These are phyloP conservation scores for Pestalotiopsis sp. DNA, from an alignment of 2,329 filamentous ascomycete species.

Conservation along the genomic window DNA sequence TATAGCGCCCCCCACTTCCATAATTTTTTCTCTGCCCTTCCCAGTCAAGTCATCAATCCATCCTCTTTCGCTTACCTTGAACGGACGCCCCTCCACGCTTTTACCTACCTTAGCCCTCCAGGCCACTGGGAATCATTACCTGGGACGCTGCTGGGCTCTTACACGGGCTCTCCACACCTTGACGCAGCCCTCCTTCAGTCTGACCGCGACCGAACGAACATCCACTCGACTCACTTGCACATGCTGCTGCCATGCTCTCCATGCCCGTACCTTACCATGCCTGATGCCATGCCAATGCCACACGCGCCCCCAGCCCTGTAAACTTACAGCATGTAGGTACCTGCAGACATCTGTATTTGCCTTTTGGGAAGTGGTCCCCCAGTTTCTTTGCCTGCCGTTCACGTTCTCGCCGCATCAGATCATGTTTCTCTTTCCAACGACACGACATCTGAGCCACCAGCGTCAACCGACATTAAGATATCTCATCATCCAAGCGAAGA, in stretches of 20 bases:
- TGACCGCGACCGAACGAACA: background rate
- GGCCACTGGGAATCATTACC: no score
- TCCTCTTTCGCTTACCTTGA: background rate
- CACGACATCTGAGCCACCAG: background rate
- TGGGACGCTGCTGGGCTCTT: background rate
- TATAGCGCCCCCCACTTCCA: background rate
- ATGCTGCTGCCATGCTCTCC: no score
- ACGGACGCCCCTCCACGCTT: background rate
- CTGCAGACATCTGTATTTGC: background rate
- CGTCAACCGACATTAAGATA: background rate
- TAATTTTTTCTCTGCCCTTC: background rate
- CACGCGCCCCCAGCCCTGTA: background rate
- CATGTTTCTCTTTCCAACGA: background rate
- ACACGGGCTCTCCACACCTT: background rate
- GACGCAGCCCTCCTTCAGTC: background rate
- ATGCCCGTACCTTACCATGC: no score
- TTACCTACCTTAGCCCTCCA: no score
- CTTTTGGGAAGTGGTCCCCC: background rate
- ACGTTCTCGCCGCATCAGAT: background rate
- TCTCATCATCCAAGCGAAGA: background rate
- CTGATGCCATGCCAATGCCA: background rate
- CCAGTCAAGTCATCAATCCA: background rate
- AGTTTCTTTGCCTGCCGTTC: background rate
- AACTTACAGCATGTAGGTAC: background rate
- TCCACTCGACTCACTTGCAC: background rate